Conservation (phyloP, 768 basidiomycete species). For the Boletus rubescentipes region DNA sequence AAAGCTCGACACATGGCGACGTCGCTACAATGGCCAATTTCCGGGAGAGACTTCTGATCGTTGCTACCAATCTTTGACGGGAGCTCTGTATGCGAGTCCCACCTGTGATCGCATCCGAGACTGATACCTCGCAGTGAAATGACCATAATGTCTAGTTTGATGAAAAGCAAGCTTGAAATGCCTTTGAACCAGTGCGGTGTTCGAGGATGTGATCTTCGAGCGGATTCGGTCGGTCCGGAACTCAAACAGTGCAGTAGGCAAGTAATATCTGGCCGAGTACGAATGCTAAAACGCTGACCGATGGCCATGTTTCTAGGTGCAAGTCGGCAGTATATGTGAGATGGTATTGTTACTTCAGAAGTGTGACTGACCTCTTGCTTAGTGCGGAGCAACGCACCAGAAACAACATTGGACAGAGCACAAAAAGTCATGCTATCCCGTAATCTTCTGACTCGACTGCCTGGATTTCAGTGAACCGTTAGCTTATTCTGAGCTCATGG, state of each 20-base stretch:
- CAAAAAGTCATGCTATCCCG: constrained; percentile 34
- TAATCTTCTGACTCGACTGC: constrained; percentile 30
- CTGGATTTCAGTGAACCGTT: background rate
- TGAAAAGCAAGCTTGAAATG: constrained; percentile 32
- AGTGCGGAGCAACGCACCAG: constrained; percentile 40
- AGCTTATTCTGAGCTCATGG: background rate
- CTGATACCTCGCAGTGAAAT: constrained; percentile 24
- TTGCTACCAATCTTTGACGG: constrained; percentile 35
- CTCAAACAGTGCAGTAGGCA: constrained; percentile 41
- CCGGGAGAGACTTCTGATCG: constrained; percentile 36
- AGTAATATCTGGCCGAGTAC: constrained; percentile 1
- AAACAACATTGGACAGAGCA: constrained; percentile 37
- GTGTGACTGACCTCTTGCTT: background rate
- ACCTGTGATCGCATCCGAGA: background rate
- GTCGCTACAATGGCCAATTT: constrained; percentile 28
- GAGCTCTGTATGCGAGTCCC: constrained; percentile 26
- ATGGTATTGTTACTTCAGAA: background rate
- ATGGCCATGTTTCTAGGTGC: constrained; percentile 29
- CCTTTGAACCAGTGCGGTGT: constrained; percentile 35
- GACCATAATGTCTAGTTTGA: constrained; percentile 25
- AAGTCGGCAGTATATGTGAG: constrained; percentile 45
- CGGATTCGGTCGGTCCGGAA: constrained; percentile 11
- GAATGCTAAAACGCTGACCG: background rate
- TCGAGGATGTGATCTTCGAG: constrained; percentile 24
- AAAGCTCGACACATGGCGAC: constrained; percentile 35